Evolutionary conservation across 2,329 filamentous ascomycete species (phyloP), one percentile per base, ranked within the genome.

Genomic region (Claviceps sp.): DNA sequence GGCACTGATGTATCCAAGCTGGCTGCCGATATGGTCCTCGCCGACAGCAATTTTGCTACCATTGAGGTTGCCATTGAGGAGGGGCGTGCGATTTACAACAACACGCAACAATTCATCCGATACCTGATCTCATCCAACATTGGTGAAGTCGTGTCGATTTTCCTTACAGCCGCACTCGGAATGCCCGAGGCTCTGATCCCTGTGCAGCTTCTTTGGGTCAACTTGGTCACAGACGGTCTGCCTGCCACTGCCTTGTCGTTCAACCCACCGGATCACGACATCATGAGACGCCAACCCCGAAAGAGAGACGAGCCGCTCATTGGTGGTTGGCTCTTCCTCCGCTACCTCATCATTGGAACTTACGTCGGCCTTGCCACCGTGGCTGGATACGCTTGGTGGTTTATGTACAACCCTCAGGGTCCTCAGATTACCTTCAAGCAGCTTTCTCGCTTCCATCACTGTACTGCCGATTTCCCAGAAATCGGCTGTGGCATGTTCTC

Each of bases 71-170:
- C 93, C 48, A 90, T 98, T 57, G 93, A 98, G 67, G 93, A 98
- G 71, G 93, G 93, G 51, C 86, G 93, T 56, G 90, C 90, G 57
- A 98, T 98, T 71, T 98, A 96, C 79, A 97, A 93, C 83, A 98
- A 98, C 77, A 98, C 93, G 5, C 93, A 98, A 67, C 93, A 98
- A 68, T 98, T 98, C 71, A 98, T 98, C 71, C 88, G 94, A 48
- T 98, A 98, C 68, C 79, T 98, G 55, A 98, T 98, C 67, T 97
- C 91, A 8, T 97, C 91, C 57, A 98, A 98, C 74, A 98, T 98
- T 59, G 94, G 93, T 62, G 93, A 98, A 69, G 93, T 98, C 38
- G 93, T 98, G 38, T 97, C 93, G 9, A 98, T 98, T 70, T 98
- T 98, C 78, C 72, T 98, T 61, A 98, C 93, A 13, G 93, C 93